Base-by-base conservation (phyloP, 2,329 filamentous ascomycete genomes). In the Fusarium agapanthi region DNA sequence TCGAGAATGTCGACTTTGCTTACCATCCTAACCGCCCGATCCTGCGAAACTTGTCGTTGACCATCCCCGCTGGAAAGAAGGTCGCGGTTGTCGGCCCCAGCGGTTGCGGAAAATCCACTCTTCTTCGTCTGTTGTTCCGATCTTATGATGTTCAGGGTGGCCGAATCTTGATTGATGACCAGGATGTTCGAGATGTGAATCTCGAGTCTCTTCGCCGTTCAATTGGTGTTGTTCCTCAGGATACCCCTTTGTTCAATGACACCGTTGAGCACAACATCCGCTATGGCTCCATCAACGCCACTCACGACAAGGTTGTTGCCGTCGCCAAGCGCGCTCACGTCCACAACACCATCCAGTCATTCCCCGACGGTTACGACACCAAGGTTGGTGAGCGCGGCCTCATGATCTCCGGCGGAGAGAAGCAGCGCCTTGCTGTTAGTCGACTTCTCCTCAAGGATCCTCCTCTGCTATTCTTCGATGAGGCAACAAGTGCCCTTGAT, bases 391-490 rank as follows among this genome's bases (percentile, higher is more conserved):
- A 98, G 84, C 89, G 95, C 51, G 95, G 95, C 3, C 91, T 98
- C 89, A 98, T 98, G 95, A 97, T 98, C 48, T 97, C 93, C 2
- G 95, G 94, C 6, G 95, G 95, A 37, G 95, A 98, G 84, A 98
- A 98, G 82, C 95, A 98, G 83, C 90, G 95, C 7, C 85, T 98
- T 16, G 95, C 95, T 1, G 90, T 98, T 30, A 94, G 93, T 32
- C 87, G 95, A 47, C 81, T 98, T 43, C 88, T 98, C 4, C 86
- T 98, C 65, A 98, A 98, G 81, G 93, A 98, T 74, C 94, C 95
- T 7, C 94, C 94, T 4, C 83, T 98, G 34, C 84, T 98, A 2
- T 98, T 98, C 87, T 98, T 98, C 76, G 95, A 98, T 75, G 95
- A 98, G 85, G 95, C 95, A 76, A 98, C 95, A 1, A 95, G 93